Base-by-base conservation (phyloP, 2,329 filamentous ascomycete species). In the Thelonectria blattea region DNA sequence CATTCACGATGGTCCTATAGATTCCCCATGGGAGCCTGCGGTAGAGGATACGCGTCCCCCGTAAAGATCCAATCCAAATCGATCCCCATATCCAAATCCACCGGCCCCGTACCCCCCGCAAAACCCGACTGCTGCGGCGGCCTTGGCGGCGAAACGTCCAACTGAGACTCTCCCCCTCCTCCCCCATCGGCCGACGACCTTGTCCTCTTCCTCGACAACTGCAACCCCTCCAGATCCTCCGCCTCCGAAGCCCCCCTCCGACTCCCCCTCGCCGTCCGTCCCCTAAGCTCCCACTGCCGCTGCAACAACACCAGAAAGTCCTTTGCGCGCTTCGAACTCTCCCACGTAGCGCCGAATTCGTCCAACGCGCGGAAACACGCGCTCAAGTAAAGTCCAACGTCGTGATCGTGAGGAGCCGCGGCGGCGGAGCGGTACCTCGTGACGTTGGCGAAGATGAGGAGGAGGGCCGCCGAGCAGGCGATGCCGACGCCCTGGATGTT, bases 351-450 rank as follows among this genome's bases (percentile, higher is more conserved):
- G 9, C 64, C 58, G 1, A 67, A 60, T 24, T 69, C 66, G 4
- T 70, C 69, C 0, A 72, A 52, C 1, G 70, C 69, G 32, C 68
- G 56, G 41, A 69, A 69, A 59, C 70, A 72, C 2, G 65, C 50
- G 43, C 62, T 68, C 5, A 71, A 58, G 34, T 71, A 56, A 2
- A 62, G 15, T 2, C 56, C 42, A 18, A 63, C 56, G 14, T 65
- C 55, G 30, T 30, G 62, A 6, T 24, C 22, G 6, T 24, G 22
- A 6, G 22, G 22, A 24, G 22, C 22, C 6, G 22, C 52, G 10
- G 43, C 42, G 43, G 63, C 43, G 18, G 47, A n/a, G 43, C 61
- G 50, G 52, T 68, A 66, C 32, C 65, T 64, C 24, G 67, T 70
- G 42, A 70, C 62, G 3, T 64, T 59, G 4, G 68, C 69, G 43